Conservation (phyloP, 2,329 filamentous ascomycete species). For the Fusarium sp. region DNA sequence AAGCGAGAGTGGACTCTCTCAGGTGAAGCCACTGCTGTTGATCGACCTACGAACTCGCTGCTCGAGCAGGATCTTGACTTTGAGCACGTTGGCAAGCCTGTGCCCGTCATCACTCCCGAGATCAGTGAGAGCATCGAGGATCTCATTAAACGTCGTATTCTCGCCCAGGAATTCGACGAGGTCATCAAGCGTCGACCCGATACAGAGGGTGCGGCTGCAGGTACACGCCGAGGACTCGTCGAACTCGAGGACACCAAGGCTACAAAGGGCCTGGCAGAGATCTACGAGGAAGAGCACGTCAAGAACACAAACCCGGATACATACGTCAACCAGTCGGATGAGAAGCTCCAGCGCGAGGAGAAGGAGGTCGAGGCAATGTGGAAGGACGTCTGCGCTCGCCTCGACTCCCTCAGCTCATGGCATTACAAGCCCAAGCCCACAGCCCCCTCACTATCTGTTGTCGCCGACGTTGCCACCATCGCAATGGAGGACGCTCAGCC, state of each 20-base stretch:
- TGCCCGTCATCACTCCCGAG: slow-evolving; percentile 93
- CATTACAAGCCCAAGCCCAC: slow-evolving; percentile 93
- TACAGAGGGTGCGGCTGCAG: slow-evolving; percentile 70
- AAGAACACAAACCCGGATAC: slow-evolving; percentile 80
- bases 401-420: slow-evolving; percentile 92
- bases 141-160: slow-evolving; percentile 91
- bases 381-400: slow-evolving; percentile 81
- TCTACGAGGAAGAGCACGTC: slow-evolving; percentile 94
- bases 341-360: slow-evolving; percentile 85
- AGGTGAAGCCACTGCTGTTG: slow-evolving; percentile 85
- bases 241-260: slow-evolving; percentile 89
- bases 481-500: slow-evolving; percentile 96
- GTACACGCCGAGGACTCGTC: slow-evolving; percentile 77
- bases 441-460: slow-evolving; percentile 84
- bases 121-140: slow-evolving; percentile 92
- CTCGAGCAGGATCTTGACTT: slow-evolving; percentile 96
- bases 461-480: slow-evolving; percentile 91
- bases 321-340: slow-evolving; percentile 84
- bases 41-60: slow-evolving; percentile 90
- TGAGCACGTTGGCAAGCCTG: slow-evolving; percentile 92
- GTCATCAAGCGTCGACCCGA: slow-evolving; percentile 85
- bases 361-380: slow-evolving; percentile 85
- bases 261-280: slow-evolving; percentile 87
- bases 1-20: slow-evolving; percentile 92
- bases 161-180: slow-evolving; percentile 93